phyloP scores from a whole-genome alignment of 1,139 yeast species.

The Hyphopichia fennica region DNA sequence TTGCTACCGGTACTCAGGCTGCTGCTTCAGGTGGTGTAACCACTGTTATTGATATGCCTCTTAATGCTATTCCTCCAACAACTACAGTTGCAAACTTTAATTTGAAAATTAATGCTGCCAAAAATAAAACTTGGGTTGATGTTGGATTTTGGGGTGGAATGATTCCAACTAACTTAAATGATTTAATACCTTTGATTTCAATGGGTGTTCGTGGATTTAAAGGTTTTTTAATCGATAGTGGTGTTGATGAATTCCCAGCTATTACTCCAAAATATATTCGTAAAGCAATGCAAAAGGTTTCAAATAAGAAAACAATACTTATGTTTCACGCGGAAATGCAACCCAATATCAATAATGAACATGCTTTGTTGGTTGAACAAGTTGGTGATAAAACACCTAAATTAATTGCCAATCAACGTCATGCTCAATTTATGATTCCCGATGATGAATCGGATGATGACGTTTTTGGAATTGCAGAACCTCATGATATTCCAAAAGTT shows the following conservation, averaged over 20 bases:
- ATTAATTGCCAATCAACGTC: slow-evolving; percentile 22
- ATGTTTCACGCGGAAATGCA: slow-evolving; percentile 96
- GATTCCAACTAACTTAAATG: slow-evolving; percentile 70
- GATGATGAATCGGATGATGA: slow-evolving; percentile 15
- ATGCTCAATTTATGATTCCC: slow-evolving; percentile 16
- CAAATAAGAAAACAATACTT: slow-evolving; percentile 64
- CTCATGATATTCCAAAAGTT: slow-evolving; percentile 4
- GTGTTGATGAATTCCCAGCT: slow-evolving; percentile 92
- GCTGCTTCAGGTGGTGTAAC: slow-evolving; percentile 97
- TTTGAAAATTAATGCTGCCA: slow-evolving; percentile 73
- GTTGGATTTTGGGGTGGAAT: slow-evolving; percentile 97
- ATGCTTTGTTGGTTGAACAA: slow-evolving; percentile 21
- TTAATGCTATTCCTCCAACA: slow-evolving; percentile 94
- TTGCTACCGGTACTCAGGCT: slow-evolving; percentile 87
- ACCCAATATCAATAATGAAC: slow-evolving; percentile 30
- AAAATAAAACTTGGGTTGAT: slow-evolving; percentile 85
- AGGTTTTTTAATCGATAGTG: slow-evolving; percentile 86
- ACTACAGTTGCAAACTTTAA: slow-evolving; percentile 78
- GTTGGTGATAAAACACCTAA: slow-evolving; percentile 21
- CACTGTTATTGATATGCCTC: slow-evolving; percentile 93
- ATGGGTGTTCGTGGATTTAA: slow-evolving; percentile 93
- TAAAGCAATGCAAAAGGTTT: slow-evolving; percentile 61
- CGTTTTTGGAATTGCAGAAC: no score
- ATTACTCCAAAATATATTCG: slow-evolving; percentile 62
- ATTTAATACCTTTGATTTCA: slow-evolving; percentile 69